These are phyloP conservation scores for Apophysomyces ossiformis DNA, from an alignment of 371 early-diverging fungal species.

Conservation along the genomic window DNA sequence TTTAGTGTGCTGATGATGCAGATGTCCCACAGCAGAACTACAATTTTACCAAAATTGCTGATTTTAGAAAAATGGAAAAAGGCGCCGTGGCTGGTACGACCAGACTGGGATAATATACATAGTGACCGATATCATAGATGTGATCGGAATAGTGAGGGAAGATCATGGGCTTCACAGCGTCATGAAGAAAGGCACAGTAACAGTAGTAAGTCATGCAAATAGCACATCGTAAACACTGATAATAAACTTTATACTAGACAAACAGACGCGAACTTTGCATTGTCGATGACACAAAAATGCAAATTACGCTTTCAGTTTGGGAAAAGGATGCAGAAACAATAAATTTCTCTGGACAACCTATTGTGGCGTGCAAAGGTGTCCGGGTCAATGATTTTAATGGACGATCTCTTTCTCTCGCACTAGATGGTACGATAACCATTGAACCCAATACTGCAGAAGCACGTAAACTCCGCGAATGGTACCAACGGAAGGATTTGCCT, in stretches of 20 bases:
- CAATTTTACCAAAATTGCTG: conserved; percentile 57
- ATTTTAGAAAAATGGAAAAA: conserved; percentile 60
- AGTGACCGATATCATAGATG: conserved; percentile 45
- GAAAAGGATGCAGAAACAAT: conserved; percentile 75
- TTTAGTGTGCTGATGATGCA: conserved; percentile 54
- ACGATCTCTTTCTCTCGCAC: conserved; percentile 62
- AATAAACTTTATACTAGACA: conserved; percentile 14
- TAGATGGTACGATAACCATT: conserved; percentile 51
- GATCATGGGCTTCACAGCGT: conserved; percentile 56
- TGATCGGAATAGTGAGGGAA: conserved; percentile 74
- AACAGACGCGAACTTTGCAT: conserved; percentile 66
- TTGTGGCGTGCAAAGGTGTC: conserved; percentile 78
- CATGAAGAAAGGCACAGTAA: conserved; percentile 59
- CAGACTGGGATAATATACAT: background rate
- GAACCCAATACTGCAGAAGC: conserved; percentile 86
- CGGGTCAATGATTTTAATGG: conserved; percentile 83
- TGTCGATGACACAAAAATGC: conserved; percentile 69
- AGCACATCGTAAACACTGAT: background rate
- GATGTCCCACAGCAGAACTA: conserved; percentile 62
- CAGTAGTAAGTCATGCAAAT: conserved; percentile 25
- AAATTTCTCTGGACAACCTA: conserved; percentile 44
- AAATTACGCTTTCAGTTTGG: conserved; percentile 84
- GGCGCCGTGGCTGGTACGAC: conserved; percentile 59
- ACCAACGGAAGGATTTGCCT: conserved; percentile 27
- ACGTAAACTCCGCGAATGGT: conserved; percentile 83